Evolutionary conservation across 108 stramenopile genomes (phyloP).

Genomic region (Cyclotella distinguenda): DNA sequence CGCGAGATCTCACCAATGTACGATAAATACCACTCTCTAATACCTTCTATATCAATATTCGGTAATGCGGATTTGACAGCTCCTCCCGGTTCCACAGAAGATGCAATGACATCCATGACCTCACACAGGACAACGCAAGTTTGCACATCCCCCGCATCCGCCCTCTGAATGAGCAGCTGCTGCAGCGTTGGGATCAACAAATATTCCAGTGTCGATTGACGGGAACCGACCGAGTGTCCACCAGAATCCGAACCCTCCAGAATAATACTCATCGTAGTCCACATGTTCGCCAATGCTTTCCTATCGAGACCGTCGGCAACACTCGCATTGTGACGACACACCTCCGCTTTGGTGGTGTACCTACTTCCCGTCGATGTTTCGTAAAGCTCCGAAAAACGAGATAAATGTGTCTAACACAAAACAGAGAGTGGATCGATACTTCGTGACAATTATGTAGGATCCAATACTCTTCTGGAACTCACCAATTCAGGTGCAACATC

Average conservation of each 20-base stretch:
- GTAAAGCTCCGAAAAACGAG: conserved; percentile 76
- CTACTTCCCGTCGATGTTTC: conserved; percentile 49
- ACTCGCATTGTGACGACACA: conserved; percentile 70
- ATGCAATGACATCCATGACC: conserved; percentile 69
- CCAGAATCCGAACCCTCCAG: conserved; percentile 60
- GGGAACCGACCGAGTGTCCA: conserved; percentile 34
- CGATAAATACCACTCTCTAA: conserved; percentile 85
- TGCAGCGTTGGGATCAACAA: conserved; percentile 66
- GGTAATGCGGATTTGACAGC: conserved; percentile 52
- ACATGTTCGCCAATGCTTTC: conserved; percentile 69
- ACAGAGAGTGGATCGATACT: neutral
- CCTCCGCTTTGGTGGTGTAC: conserved; percentile 54
- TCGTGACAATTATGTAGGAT: neutral
- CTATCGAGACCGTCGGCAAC: conserved; percentile 63
- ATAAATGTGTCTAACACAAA: conserved; percentile 56
- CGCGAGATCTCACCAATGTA: too few relatives aligned
- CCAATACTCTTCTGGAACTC: neutral
- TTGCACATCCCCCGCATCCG: conserved; percentile 86
- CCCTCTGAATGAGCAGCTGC: conserved; percentile 65
- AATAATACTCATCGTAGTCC: conserved; percentile 64
- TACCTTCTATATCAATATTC: conserved; percentile 53
- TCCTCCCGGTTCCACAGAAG: conserved; percentile 36
- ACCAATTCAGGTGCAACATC: conserved; percentile 78
- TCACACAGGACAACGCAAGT: conserved; percentile 82
- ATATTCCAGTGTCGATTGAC: conserved; percentile 59